Conservation (phyloP, 2,329 filamentous ascomycete species). For the Exophiala viscosa region DNA sequence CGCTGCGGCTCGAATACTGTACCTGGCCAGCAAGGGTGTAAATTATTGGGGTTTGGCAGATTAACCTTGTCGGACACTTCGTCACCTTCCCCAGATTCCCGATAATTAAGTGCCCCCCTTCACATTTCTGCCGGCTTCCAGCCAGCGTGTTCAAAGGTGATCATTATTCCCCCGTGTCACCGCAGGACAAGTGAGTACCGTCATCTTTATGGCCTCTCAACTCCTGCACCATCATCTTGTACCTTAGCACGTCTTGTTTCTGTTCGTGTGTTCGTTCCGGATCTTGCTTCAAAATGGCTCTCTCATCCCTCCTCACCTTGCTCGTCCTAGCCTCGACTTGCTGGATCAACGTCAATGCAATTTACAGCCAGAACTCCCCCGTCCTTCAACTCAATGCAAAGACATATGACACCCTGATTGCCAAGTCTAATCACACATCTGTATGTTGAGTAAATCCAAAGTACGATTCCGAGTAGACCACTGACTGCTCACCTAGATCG, state of each 20-base stretch:
- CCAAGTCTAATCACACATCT: conserved; percentile 85
- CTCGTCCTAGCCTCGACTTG: conserved; percentile 50
- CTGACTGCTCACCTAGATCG: conserved; percentile 38
- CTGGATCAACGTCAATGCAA: conserved; percentile 57
- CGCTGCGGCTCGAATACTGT: no score
- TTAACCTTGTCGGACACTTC: background rate
- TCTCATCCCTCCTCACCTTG: conserved; percentile 2
- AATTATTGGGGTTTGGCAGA: no score
- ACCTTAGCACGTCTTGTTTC: conserved; percentile 10
- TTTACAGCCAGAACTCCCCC: conserved; percentile 83
- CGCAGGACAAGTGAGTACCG: conserved; percentile 4
- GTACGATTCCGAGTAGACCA: conserved; percentile 17
- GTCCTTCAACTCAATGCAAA: conserved; percentile 78
- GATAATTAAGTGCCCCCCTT: background rate
- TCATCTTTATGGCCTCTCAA: conserved; percentile 5
- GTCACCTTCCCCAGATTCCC: conserved; percentile 5
- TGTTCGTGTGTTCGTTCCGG: background rate
- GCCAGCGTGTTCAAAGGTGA: conserved; percentile 18
- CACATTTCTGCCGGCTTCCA: conserved; percentile 3
- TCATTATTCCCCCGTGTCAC: conserved; percentile 1
- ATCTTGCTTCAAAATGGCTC: conserved; percentile 8
- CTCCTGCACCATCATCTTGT: conserved; percentile 23
- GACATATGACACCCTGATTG: conserved; percentile 77
- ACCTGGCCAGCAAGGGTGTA: no score
- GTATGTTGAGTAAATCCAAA: conserved; percentile 50